Evolutionary conservation across 139 green algal species (phyloP), one percentile per base, ranked within the genome.

Genomic region (Closterium sp.): DNA sequence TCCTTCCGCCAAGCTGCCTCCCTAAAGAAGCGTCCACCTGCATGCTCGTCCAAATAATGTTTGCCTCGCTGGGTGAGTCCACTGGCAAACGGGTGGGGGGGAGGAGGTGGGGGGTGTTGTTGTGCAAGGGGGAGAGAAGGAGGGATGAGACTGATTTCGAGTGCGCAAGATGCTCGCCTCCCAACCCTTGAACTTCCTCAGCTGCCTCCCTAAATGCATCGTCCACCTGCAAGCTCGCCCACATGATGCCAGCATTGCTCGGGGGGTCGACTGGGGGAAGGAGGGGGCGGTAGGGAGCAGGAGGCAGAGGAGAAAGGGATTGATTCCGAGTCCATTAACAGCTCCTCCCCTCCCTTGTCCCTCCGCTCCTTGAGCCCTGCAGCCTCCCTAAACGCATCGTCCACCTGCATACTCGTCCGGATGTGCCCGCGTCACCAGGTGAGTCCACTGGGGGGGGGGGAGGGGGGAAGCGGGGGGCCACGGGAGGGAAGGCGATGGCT

Each of bases 11-110:
- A 10, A 19, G 4, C 38, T 12, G 38, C 30, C 84, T 94, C 31
- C 30, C 94, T 28, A 90, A 43, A 94, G 10, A 7, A 28, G 25
- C 28, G 5, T 76, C 55, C 55, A 76, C 92, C 55, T 76, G 55
- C 55, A 76, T 76, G 55, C 55, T 76, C 55, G 55, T 76, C 55
- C 55, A 94, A 10, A 94, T 35, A 33, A 94, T 90, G n/a, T 94
- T 89, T 8, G 89, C 89, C 5, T 94, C 91, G 9, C 10, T 55
- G 25, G 55, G 38, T 9, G 90, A 10, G 30, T 94, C 89, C 19
- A 94, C 91, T 94, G 91, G 12, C 16, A 12, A 19, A 76, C 16
- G 55, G 12, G 43, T 12, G 10, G 3, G 3, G 10, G 0, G 43
- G 43, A 2, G 3, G 7, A 69, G 3, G 10, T 25, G 43, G 43